These are phyloP conservation scores for Novymonas esmeraldas DNA, from an alignment of 208 protist genomes.

Conservation along the genomic window DNA sequence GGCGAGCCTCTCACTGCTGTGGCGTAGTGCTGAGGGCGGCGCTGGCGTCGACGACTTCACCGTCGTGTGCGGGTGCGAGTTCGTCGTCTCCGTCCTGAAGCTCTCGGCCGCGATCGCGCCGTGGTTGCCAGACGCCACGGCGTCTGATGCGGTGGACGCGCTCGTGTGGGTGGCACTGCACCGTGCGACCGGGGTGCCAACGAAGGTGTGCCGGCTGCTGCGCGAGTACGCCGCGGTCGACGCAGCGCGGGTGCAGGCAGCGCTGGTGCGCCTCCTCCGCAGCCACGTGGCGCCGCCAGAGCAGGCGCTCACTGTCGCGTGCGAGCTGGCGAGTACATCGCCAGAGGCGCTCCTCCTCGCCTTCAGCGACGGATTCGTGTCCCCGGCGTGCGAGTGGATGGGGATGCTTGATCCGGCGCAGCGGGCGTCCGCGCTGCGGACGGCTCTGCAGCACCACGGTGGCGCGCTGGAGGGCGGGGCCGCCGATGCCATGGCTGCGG, in stretches of 20 bases:
- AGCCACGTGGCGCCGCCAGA: slow-evolving; percentile 7
- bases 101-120: slow-evolving; percentile 36
- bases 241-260: slow-evolving; percentile 2
- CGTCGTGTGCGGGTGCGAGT: slow-evolving; percentile 48
- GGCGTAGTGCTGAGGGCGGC: slow-evolving; percentile 1
- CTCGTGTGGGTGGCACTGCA: slow-evolving; percentile 35
- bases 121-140: slow-evolving; percentile 36
- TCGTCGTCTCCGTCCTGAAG: slow-evolving; percentile 48
- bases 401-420: neutral
- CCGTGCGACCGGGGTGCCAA: slow-evolving; percentile 6
- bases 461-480: slow-evolving; percentile 6
- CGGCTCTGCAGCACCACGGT: slow-evolving; percentile 16
- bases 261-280: slow-evolving; percentile 21
- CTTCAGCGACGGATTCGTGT: slow-evolving; percentile 24
- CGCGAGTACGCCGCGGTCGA: slow-evolving; percentile 21
- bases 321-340: slow-evolving; percentile 24
- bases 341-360: slow-evolving; percentile 24
- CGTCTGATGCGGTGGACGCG: slow-evolving; percentile 20
- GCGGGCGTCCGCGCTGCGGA: slow-evolving; percentile 11
- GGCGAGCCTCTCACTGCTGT: slow-evolving; percentile 1
- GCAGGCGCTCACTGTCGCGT: slow-evolving; percentile 21
- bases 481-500: slow-evolving; percentile 13
- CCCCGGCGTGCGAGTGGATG: slow-evolving; percentile 21
- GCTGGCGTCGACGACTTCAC: slow-evolving; percentile 10
- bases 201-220: slow-evolving; percentile 33